These are phyloP conservation scores for Hypoxylon rickii DNA, from an alignment of 495 filamentous ascomycete genomes.

Conservation along the genomic window DNA sequence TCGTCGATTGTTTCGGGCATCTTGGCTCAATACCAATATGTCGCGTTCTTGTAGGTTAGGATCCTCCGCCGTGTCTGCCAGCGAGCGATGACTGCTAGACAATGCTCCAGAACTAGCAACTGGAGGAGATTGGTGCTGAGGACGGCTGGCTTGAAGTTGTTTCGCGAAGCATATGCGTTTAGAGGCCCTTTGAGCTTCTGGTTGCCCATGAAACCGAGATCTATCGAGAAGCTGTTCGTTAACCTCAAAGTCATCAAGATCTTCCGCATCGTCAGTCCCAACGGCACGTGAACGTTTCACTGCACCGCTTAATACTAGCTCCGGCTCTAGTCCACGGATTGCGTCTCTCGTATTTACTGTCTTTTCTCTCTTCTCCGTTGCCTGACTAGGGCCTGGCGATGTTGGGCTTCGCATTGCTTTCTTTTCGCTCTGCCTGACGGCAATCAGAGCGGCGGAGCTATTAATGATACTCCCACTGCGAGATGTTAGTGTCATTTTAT, in stretches of 20 bases:
- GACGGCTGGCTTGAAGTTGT: not conserved
- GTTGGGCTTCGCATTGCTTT: not conserved
- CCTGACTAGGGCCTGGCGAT: slow-evolving; percentile 5
- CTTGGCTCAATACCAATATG: slow-evolving; percentile 28
- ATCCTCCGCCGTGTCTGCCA: slow-evolving; percentile 3
- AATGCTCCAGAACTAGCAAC: not conserved
- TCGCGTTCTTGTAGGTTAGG: slow-evolving; percentile 26
- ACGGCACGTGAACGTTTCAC: slow-evolving; percentile 10
- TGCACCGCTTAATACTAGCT: slow-evolving; percentile 9
- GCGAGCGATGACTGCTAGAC: not conserved
- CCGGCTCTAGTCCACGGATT: slow-evolving; percentile 29
- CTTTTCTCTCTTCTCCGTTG: slow-evolving; percentile 1
- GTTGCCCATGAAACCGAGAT: too few relatives aligned
- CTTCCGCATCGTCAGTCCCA: slow-evolving; percentile 4
- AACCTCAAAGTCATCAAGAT: slow-evolving; percentile 36
- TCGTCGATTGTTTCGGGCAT: slow-evolving; percentile 24
- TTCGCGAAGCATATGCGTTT: slow-evolving; percentile 7
- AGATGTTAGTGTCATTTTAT: slow-evolving; percentile 13
- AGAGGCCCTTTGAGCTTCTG: slow-evolving; percentile 1
- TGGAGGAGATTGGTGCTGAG: not conserved
- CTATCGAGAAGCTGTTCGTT: slow-evolving; percentile 28
- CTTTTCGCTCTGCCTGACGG: slow-evolving; percentile 31
- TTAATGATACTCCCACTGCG: slow-evolving; percentile 34
- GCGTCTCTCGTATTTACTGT: slow-evolving; percentile 21
- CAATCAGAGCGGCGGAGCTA: slow-evolving; percentile 20